phyloP scores from a whole-genome alignment of 306 rosid genomes.

The Pachyrhizus erosus region DNA sequence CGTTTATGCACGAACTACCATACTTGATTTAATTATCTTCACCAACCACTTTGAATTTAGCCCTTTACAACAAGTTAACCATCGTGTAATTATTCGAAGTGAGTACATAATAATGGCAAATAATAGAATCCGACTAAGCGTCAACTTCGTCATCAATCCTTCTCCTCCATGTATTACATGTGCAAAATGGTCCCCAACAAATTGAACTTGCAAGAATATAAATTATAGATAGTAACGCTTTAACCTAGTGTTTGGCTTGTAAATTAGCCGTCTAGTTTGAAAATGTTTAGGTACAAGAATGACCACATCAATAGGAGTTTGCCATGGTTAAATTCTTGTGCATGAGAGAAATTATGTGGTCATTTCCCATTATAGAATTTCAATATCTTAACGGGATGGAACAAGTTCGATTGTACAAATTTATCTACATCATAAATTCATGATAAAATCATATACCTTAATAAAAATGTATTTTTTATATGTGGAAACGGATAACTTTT shows the following conservation, averaged over 20 bases:
- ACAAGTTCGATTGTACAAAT: not conserved
- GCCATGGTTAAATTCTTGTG: not conserved
- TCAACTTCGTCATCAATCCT: constrained; percentile 5
- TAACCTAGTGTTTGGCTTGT: not conserved
- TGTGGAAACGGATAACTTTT: not conserved
- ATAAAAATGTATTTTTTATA: not conserved
- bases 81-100: not conserved
- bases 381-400: not conserved
- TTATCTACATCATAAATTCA: not conserved
- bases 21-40: not conserved
- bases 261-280: constrained; percentile 18
- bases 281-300: not conserved
- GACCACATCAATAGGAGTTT: not conserved
- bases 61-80: not conserved
- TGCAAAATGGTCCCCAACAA: not conserved
- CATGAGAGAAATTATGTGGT: not conserved
- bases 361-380: not conserved
- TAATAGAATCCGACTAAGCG: not conserved
- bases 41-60: constrained; percentile 25
- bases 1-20: constrained; percentile 33
- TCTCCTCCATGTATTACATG: not conserved
- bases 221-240: not conserved
- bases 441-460: not conserved
- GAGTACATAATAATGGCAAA: constrained; percentile 10
- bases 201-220: not conserved